phyloP scores from a whole-genome alignment of 495 filamentous ascomycete genomes.

The Glutinoglossum americanum region DNA sequence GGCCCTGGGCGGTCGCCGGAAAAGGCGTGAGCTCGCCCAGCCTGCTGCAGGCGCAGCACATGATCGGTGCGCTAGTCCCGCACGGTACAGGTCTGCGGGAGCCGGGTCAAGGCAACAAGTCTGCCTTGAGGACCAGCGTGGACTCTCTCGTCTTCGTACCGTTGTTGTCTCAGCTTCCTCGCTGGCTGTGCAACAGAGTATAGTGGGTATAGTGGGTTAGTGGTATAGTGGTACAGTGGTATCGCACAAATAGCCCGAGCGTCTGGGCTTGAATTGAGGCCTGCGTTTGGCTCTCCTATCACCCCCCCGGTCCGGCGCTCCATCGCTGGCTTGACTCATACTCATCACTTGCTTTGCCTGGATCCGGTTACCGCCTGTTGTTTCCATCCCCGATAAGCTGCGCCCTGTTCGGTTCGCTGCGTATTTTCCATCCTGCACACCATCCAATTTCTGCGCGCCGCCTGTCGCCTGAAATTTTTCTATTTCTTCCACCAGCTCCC shows the following conservation, averaged over 20 bases:
- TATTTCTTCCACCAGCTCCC: background rate
- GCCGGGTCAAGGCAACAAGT: too few relatives aligned
- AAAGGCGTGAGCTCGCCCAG: too few relatives aligned
- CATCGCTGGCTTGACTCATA: background rate
- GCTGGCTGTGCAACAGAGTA: too few relatives aligned
- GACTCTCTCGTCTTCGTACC: too few relatives aligned
- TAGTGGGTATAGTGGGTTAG: too few relatives aligned
- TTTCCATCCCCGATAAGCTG: background rate
- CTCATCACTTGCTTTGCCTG: background rate
- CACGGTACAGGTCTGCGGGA: too few relatives aligned
- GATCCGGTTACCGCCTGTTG: background rate
- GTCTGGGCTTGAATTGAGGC: background rate
- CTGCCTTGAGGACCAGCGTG: too few relatives aligned
- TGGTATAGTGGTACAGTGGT: too few relatives aligned
- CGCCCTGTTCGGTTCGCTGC: background rate
- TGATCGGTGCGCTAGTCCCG: too few relatives aligned
- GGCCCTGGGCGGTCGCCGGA: background rate
- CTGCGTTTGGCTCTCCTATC: background rate
- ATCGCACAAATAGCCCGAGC: too few relatives aligned
- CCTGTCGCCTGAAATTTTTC: background rate
- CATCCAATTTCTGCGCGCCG: background rate
- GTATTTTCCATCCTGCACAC: background rate
- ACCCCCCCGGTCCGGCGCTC: background rate
- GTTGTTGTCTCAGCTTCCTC: too few relatives aligned
- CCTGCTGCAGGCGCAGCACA: too few relatives aligned